Percentiles rank a stretch among this genome's conserved stretches.
These are phyloP conservation scores for Pseudogymnoascus sp. DNA, from an alignment of 2,329 filamentous ascomycete species.

Conservation along the genomic window DNA sequence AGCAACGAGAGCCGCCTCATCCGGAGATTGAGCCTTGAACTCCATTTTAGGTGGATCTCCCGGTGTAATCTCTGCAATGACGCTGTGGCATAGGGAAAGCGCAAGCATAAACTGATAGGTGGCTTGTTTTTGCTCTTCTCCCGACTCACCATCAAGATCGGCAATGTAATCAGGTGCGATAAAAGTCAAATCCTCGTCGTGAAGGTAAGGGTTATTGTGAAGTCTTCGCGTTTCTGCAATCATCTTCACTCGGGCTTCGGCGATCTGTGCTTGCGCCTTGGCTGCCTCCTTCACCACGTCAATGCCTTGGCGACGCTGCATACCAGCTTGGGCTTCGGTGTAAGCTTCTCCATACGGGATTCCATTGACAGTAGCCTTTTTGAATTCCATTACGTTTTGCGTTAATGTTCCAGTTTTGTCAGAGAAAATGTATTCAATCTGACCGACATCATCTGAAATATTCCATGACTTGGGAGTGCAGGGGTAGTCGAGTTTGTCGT, in stretches of 20 bases:
- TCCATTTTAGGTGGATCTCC: constrained; percentile 87
- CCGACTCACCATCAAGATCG: constrained; percentile 71
- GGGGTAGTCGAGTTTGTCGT: constrained; percentile 85
- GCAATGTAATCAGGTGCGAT: constrained; percentile 82
- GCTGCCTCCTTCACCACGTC: constrained; percentile 75
- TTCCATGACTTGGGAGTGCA: constrained; percentile 99
- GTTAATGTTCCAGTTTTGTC: constrained; percentile 88
- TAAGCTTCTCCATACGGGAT: constrained; percentile 94
- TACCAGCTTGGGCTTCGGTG: constrained; percentile 90
- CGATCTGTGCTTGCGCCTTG: constrained; percentile 68
- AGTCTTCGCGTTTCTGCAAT: constrained; percentile 64
- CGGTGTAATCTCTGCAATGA: constrained; percentile 81
- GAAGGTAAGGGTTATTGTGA: constrained; percentile 83
- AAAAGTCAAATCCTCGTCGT: constrained; percentile 85
- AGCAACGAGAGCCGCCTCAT: constrained; percentile 88
- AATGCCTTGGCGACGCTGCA: constrained; percentile 85
- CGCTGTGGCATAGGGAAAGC: constrained; percentile 90
- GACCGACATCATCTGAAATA: constrained; percentile 93
- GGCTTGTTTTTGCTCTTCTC: constrained; percentile 65
- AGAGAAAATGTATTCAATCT: constrained; percentile 98
- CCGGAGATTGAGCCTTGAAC: constrained; percentile 95
- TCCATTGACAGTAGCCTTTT: constrained; percentile 96
- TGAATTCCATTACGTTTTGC: constrained; percentile 98
- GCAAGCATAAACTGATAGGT: constrained; percentile 91
- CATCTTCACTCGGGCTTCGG: constrained; percentile 64